Conservation (phyloP, 129 eudicot genomes). For the Tanacetum coccineum region DNA sequence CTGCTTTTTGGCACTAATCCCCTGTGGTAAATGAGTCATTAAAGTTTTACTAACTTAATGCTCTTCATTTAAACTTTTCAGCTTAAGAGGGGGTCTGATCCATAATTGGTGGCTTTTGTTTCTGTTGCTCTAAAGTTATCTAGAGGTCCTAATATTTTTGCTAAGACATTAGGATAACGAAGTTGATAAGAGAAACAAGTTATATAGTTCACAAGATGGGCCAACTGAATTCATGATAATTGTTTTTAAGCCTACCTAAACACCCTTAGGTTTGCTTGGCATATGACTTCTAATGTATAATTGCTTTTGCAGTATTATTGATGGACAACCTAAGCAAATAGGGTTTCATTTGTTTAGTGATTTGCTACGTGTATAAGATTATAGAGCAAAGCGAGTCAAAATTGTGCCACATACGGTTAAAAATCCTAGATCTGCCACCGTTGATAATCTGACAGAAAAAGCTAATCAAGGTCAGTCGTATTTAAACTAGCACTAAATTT, state of each 20-base stretch:
- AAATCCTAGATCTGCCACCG: no score
- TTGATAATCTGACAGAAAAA: no score
- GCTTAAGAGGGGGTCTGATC: slow-evolving; percentile 92
- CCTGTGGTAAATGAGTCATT: slow-evolving; percentile 3
- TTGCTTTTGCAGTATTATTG: slow-evolving; percentile 59
- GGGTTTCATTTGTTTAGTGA: no score
- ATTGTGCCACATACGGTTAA: no score
- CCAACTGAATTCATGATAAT: no score
- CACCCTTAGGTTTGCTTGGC: background rate
- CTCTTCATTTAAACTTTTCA: slow-evolving; percentile 27
- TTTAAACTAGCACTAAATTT: no score
- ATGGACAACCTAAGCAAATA: slow-evolving; percentile 94
- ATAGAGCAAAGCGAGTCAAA: no score
- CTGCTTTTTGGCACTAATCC: slow-evolving; percentile 13
- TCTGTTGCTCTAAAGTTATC: background rate
- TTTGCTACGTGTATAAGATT: no score
- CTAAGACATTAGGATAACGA: background rate
- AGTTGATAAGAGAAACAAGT: no score
- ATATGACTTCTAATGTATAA: slow-evolving; percentile 16
- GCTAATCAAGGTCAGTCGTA: no score
- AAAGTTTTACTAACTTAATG: background rate
- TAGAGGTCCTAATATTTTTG: background rate
- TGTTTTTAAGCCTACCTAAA: background rate
- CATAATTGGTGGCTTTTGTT: slow-evolving; percentile 19
- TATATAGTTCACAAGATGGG: no score